These are phyloP conservation scores for Zygosaccharomyces lentus DNA, from an alignment of 805 yeast species.

Conservation along the genomic window DNA sequence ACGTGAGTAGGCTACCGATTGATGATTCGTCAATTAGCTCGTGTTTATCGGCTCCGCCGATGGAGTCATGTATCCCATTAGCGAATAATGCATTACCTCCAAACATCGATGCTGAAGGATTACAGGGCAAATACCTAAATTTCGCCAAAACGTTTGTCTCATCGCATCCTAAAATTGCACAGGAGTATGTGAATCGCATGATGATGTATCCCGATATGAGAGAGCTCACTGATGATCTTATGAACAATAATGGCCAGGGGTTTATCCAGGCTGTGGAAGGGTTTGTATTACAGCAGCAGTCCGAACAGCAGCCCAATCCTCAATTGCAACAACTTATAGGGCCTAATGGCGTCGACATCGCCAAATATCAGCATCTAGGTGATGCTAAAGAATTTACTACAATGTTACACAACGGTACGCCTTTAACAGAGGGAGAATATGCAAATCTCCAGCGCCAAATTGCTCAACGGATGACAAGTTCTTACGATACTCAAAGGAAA, in stretches of 20 bases:
- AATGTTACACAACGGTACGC: slow-evolving; percentile 30
- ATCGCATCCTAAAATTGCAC: slow-evolving; percentile 34
- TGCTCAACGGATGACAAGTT: slow-evolving; percentile 32
- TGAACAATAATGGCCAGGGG: slow-evolving; percentile 64
- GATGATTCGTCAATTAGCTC: background rate
- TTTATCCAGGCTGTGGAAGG: slow-evolving; percentile 78
- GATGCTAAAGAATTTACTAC: slow-evolving; percentile 29
- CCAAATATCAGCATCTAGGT: slow-evolving; percentile 14
- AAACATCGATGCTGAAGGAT: slow-evolving; percentile 14
- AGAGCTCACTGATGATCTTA: slow-evolving; percentile 73
- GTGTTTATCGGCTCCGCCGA: background rate
- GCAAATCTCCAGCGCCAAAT: slow-evolving; percentile 30
- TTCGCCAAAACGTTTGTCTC: slow-evolving; percentile 33
- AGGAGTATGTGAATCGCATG: slow-evolving; percentile 32
- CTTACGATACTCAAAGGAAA: slow-evolving; percentile 27
- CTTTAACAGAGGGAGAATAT: slow-evolving; percentile 31
- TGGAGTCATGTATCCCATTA: background rate
- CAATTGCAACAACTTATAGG: background rate
- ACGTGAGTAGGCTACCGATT: background rate
- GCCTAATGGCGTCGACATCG: slow-evolving; percentile 7
- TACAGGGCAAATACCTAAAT: slow-evolving; percentile 24
- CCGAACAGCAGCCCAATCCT: background rate
- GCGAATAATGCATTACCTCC: background rate
- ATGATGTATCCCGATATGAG: slow-evolving; percentile 42
- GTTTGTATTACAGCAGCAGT: slow-evolving; percentile 47